phyloP scores from a whole-genome alignment of 495 filamentous ascomycete genomes.

The Penicillium macrosclerotiorum region DNA sequence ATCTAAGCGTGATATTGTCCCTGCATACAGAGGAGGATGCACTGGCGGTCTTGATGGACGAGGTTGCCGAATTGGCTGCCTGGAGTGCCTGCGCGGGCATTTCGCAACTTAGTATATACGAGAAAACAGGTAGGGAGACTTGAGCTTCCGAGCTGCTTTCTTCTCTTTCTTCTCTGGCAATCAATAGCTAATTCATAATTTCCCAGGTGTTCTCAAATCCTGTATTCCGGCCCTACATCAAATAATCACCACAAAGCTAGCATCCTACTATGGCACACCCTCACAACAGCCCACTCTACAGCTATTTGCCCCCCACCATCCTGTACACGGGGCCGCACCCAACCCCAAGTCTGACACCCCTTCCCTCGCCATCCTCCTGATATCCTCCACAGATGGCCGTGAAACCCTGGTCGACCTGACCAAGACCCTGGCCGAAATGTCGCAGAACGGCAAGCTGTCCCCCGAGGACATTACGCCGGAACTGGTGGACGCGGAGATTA shows the following conservation, averaged over 20 bases:
- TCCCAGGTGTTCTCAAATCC: conserved; percentile 76
- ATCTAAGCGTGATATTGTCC: conserved; percentile 83
- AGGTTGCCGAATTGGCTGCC: conserved; percentile 83
- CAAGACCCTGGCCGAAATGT: conserved; percentile 91
- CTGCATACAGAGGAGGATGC: conserved; percentile 68
- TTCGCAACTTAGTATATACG: conserved; percentile 81
- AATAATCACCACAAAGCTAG: conserved; percentile 68
- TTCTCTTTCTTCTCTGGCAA: conserved; percentile 1
- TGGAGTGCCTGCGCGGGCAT: conserved; percentile 92
- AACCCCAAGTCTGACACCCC: conserved; percentile 23
- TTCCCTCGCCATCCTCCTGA: conserved; percentile 78
- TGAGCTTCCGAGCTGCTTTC: neutral
- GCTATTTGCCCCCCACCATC: conserved; percentile 72
- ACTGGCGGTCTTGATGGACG: conserved; percentile 79
- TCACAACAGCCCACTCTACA: conserved; percentile 63
- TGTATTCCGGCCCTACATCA: conserved; percentile 76
- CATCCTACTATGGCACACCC: conserved; percentile 72
- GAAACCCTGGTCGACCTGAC: conserved; percentile 94
- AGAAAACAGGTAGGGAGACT: conserved; percentile 68
- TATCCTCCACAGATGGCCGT: conserved; percentile 84
- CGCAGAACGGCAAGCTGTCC: conserved; percentile 79
- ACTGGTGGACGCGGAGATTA: conserved; percentile 86
- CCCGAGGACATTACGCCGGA: conserved; percentile 77
- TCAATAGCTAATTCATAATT: neutral
- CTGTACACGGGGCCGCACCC: conserved; percentile 26